A percentile compares a stretch with the other conserved stretches of the same genome.
Conservation (phyloP, 2,329 filamentous ascomycete species). For the Neofusicoccum ribis region DNA sequence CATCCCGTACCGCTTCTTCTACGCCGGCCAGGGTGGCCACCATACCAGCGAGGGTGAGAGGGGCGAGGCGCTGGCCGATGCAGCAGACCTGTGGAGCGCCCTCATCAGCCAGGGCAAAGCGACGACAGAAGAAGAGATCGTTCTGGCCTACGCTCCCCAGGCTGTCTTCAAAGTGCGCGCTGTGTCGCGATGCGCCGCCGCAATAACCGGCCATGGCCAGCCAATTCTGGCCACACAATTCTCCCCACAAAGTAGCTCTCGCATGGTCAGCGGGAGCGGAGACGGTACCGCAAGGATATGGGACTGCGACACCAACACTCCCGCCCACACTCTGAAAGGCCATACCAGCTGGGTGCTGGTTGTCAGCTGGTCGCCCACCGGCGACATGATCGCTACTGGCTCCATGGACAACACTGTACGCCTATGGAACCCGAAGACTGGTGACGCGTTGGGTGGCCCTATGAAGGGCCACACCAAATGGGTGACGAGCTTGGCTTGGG, state of each 20-base stretch:
- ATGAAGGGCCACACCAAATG: constrained; percentile 87
- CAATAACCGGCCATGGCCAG: constrained; percentile 87
- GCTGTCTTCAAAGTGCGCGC: constrained; percentile 92
- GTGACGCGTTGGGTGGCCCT: constrained; percentile 68
- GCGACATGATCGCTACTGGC: constrained; percentile 77
- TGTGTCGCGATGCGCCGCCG: constrained; percentile 84
- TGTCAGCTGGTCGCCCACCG: constrained; percentile 85
- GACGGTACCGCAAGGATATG: constrained; percentile 90
- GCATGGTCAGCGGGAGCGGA: constrained; percentile 84
- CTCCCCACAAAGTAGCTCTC: constrained; percentile 73
- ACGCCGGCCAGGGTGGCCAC: constrained; percentile 41
- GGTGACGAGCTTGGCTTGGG: constrained; percentile 86
- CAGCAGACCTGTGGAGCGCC: constrained; percentile 45
- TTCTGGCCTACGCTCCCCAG: constrained; percentile 62
- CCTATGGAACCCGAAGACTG: constrained; percentile 83
- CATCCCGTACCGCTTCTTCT: constrained; percentile 67
- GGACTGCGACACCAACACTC: constrained; percentile 93
- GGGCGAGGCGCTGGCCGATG: constrained; percentile 48
- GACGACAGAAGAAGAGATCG: constrained; percentile 17
- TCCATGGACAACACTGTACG: constrained; percentile 92
- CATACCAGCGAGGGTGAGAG: constrained; percentile 12
- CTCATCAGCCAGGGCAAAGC: constrained; percentile 39
- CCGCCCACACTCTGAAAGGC: constrained; percentile 79
- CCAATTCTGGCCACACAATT: constrained; percentile 86
- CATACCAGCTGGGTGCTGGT: constrained; percentile 89